Conservation (phyloP, 148 eudicot species). For the Vaccinium vitisidaea region DNA sequence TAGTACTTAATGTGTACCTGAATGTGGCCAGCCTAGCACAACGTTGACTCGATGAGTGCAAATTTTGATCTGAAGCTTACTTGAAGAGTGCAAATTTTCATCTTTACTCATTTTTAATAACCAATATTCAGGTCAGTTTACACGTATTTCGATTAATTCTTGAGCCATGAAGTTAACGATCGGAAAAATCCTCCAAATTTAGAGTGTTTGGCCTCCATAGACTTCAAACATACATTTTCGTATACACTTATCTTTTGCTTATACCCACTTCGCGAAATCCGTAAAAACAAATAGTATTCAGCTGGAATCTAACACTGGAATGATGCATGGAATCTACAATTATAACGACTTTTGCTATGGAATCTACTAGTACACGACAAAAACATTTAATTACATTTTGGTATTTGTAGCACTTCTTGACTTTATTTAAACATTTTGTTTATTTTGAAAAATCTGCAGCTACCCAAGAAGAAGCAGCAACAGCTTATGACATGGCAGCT, state of each 20-base stretch:
- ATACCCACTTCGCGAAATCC: too few species aligned
- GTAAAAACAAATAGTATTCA: neutral
- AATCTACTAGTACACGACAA: neutral
- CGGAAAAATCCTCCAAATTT: too few species aligned
- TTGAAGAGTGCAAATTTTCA: too few species aligned
- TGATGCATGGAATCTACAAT: neutral
- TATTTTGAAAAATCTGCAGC: slow-evolving; percentile 32
- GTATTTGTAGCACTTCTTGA: neutral
- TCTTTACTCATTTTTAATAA: too few species aligned
- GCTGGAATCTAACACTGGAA: neutral
- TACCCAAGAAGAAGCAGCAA: slow-evolving; percentile 92
- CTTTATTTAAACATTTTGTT: neutral
- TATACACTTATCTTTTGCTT: too few species aligned
- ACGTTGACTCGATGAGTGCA: too few species aligned
- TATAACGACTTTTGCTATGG: neutral
- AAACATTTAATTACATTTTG: neutral
- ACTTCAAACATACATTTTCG: too few species aligned
- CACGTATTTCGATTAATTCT: too few species aligned
- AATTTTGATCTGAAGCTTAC: too few species aligned
- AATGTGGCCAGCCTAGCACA: neutral
- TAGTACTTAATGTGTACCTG: neutral
- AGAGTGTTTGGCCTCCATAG: too few species aligned
- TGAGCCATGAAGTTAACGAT: too few species aligned
- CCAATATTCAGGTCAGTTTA: too few species aligned
- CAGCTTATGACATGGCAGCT: slow-evolving; percentile 86